phyloP scores from a whole-genome alignment of 2,329 filamentous ascomycete genomes.

The Microthyrium microscopicum region DNA sequence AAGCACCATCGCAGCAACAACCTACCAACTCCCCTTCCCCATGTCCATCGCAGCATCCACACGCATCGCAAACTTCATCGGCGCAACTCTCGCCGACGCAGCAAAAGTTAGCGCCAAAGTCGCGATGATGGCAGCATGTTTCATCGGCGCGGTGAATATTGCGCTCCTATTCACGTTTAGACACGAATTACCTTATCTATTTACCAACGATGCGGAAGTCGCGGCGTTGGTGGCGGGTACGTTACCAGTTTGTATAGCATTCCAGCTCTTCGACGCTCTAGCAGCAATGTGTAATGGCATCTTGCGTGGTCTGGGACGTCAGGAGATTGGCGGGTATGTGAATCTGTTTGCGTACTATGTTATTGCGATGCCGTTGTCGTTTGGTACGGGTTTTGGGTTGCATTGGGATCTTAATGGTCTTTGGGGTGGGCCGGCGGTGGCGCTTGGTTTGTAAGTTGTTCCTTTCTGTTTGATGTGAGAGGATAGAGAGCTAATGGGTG shows the following conservation, averaged over 20 bases:
- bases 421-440: conserved; percentile 54
- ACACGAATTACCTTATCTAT: conserved; percentile 58
- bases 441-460: conserved; percentile 7
- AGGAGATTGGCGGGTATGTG: conserved; percentile 78
- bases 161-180: conserved; percentile 51
- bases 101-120: conserved; percentile 71
- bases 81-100: conserved; percentile 63
- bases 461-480: background rate
- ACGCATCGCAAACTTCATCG: conserved; percentile 80
- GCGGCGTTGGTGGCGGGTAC: conserved; percentile 48
- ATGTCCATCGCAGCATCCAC: conserved; percentile 79
- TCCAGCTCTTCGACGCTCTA: conserved; percentile 78
- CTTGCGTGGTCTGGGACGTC: conserved; percentile 70
- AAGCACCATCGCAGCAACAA: conserved; percentile 58
- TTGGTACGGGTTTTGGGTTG: conserved; percentile 60
- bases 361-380: conserved; percentile 68
- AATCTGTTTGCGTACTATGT: conserved; percentile 77
- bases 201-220: conserved; percentile 51
- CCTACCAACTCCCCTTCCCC: conserved; percentile 85
- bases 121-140: conserved; percentile 45
- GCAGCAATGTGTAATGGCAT: conserved; percentile 69
- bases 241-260: conserved; percentile 67
- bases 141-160: conserved; percentile 69
- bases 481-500: background rate
- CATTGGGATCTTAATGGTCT: conserved; percentile 64